These are phyloP conservation scores for Aspergillus eucalypticola DNA, from an alignment of 2,329 filamentous ascomycete genomes.

Conservation along the genomic window DNA sequence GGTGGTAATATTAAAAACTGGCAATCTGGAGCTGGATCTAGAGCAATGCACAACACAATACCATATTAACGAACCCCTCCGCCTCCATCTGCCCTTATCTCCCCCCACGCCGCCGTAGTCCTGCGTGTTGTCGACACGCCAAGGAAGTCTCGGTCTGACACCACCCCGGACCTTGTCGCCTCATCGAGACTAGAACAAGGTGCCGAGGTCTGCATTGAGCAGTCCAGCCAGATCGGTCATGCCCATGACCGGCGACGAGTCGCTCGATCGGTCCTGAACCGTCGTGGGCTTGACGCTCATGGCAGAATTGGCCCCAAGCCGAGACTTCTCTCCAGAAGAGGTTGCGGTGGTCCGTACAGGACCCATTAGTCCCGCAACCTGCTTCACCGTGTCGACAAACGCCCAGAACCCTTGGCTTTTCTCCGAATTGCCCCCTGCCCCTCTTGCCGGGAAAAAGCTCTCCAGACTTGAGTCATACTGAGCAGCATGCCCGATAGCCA, in stretches of 20 bases:
- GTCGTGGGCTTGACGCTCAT: neutral
- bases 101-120: neutral
- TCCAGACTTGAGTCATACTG: slow-evolving; percentile 33
- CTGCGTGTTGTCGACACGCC: neutral
- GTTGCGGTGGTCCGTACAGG: slow-evolving; percentile 15
- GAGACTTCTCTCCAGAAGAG: neutral
- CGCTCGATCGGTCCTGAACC: neutral
- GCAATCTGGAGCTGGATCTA: neutral
- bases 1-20: neutral
- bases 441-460: slow-evolving; percentile 38
- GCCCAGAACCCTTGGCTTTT: slow-evolving; percentile 36
- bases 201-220: slow-evolving; percentile 30
- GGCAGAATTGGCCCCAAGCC: neutral
- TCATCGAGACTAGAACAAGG: slow-evolving; percentile 24
- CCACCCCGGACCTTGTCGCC: neutral
- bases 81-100: no score
- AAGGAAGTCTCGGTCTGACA: neutral
- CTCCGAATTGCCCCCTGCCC: slow-evolving; percentile 15
- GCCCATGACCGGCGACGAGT: slow-evolving; percentile 10
- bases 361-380: slow-evolving; percentile 35
- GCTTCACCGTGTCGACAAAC: slow-evolving; percentile 38
- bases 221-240: slow-evolving; percentile 11
- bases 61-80: neutral
- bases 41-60: neutral
- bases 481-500: slow-evolving; percentile 36